Percentiles rank a stretch among this genome's conserved stretches.
Evolutionary conservation across 257 asterid species (phyloP).

Genomic region (Capsicum baccatum): DNA sequence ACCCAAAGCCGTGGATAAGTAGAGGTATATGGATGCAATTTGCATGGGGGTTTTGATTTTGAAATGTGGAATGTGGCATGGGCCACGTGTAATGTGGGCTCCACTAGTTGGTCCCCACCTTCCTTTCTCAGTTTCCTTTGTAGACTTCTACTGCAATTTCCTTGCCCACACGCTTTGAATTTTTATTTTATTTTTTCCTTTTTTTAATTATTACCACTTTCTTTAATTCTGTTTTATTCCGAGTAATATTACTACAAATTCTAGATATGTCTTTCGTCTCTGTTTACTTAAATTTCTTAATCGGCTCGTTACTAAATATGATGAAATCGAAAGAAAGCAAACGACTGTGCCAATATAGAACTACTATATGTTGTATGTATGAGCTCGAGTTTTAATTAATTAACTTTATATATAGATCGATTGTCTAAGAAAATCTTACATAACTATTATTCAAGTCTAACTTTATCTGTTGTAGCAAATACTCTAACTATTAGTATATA

Average conservation of each 20-base stretch:
- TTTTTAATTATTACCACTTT: too few species aligned
- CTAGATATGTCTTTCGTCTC: background rate
- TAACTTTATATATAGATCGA: too few species aligned
- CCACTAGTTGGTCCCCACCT: background rate
- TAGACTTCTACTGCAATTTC: background rate
- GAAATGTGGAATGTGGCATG: slow-evolving; percentile 27
- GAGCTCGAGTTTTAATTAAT: too few species aligned
- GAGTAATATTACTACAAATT: background rate
- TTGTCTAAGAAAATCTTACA: background rate
- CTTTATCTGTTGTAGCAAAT: background rate
- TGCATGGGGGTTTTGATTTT: slow-evolving; percentile 27
- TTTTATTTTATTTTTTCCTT: too few species aligned
- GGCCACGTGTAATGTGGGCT: background rate
- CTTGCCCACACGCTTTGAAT: slow-evolving; percentile 5
- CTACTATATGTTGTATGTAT: too few species aligned
- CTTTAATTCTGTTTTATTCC: too few species aligned
- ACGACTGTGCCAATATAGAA: too few species aligned
- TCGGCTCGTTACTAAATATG: too few species aligned
- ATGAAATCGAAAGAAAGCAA: too few species aligned
- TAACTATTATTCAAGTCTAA: background rate
- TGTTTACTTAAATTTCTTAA: too few species aligned
- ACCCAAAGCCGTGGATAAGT: background rate
- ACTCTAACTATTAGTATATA: too few species aligned
- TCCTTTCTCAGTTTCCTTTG: background rate
- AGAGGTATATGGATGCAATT: background rate